Percentiles rank a stretch among this genome's conserved stretches.
phyloP scores from a whole-genome alignment of 768 basidiomycete genomes.

The Tylopilus felleus region DNA sequence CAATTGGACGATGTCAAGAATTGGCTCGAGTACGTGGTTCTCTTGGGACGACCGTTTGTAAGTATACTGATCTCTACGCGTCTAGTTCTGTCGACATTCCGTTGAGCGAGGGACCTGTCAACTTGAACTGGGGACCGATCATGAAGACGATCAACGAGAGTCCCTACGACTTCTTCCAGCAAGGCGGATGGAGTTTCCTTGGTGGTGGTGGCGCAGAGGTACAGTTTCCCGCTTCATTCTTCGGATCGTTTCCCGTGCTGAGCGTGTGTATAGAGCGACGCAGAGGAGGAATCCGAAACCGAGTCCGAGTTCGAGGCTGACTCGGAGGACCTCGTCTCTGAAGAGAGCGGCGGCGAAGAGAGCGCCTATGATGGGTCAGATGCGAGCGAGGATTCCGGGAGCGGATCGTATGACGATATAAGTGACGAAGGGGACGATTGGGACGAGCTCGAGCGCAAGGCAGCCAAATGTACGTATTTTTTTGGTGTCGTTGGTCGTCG shows the following conservation, averaged over 20 bases:
- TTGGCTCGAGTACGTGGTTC: slow-evolving; percentile 85
- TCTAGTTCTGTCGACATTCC: slow-evolving; percentile 93
- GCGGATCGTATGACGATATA: slow-evolving; percentile 58
- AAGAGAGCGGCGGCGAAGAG: slow-evolving; percentile 47
- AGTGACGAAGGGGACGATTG: slow-evolving; percentile 89
- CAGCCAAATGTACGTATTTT: slow-evolving; percentile 68
- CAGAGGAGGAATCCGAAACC: slow-evolving; percentile 59
- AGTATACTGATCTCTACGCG: slow-evolving; percentile 2
- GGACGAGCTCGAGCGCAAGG: slow-evolving; percentile 92
- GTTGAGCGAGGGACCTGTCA: slow-evolving; percentile 92
- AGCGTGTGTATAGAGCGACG: slow-evolving; percentile 44
- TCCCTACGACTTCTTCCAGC: slow-evolving; percentile 92
- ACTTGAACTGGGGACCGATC: slow-evolving; percentile 96
- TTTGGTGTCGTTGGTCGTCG: background rate
- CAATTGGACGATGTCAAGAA: slow-evolving; percentile 98
- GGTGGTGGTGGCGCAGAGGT: slow-evolving; percentile 71
- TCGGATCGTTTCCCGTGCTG: slow-evolving; percentile 29
- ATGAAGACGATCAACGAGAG: slow-evolving; percentile 99
- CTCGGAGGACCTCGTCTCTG: slow-evolving; percentile 40
- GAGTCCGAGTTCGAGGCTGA: slow-evolving; percentile 67
- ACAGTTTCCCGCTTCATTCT: slow-evolving; percentile 24
- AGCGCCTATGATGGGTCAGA: slow-evolving; percentile 55
- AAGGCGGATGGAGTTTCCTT: slow-evolving; percentile 97
- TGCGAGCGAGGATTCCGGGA: slow-evolving; percentile 56
- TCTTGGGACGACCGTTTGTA: background rate